Evolutionary conservation across 1,284 basidiomycete species (phyloP), one percentile per base, ranked within the genome.

Genomic region (Athelia psychrophila): DNA sequence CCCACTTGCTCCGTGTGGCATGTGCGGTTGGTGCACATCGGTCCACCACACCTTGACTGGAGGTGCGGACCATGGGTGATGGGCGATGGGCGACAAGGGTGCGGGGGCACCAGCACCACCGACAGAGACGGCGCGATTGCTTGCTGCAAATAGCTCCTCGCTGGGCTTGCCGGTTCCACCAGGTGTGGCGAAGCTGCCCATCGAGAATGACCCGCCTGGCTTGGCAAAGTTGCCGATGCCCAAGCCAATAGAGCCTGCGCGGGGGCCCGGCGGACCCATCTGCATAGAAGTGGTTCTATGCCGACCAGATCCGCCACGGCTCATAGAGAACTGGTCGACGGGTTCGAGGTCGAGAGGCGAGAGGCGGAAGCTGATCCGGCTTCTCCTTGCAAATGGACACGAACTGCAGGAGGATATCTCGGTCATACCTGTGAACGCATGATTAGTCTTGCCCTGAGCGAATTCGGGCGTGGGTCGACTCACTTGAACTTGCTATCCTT

Each of bases 321-420:
- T 70, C 69, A 88, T 80, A 9, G 68, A 60, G 54, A 77, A 74
- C 59, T 83, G 83, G 52, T 86, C 84, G 10, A 77, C 78, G 2
- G 90, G 84, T 63, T 94, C 93, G 42, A 98, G 84, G 50, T 96
- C 96, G 62, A 99, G 90, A 25, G 60, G 95, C 93, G 47, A 98
- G 81, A 55, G 92, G 84, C 32, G 95, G 94, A 23, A 98, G 84
- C 51, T 83, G 81, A 52, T 89, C 91, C 1, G 97, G 96, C 72
- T 95, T 96, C 71, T 98, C 95, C 70, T 88, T 92, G 79, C 95
- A 99, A 51, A 97, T 77, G 38, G 77, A 76, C 93, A 98, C 96
- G 76, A 99, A 99, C 67, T 99, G 97, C 57, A 99, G 74, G 27
- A 99, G 79, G 84, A 98, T 99, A 44, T 96, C 93, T 47, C 96